Conservation (phyloP, 169 alveolate species). For the Eimeria acervulina region DNA sequence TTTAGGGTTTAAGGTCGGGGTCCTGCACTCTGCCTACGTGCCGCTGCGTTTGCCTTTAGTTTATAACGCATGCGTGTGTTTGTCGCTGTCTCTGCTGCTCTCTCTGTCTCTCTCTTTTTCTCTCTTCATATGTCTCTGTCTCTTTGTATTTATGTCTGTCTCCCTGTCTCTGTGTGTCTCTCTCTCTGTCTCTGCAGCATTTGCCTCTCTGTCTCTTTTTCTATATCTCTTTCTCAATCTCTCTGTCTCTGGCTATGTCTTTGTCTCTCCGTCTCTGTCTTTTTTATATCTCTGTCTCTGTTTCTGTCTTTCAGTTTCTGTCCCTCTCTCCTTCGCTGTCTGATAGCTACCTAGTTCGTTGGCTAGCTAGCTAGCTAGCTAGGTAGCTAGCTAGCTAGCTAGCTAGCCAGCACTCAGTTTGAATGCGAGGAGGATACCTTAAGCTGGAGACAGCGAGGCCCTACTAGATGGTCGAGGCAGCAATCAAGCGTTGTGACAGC, state of each 20-base stretch:
- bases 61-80: not conserved
- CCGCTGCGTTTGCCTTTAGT: not conserved
- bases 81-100: not conserved
- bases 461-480: conserved; percentile 93
- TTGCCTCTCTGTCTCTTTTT: conserved; percentile 27
- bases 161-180: no score
- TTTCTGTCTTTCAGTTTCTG: no score
- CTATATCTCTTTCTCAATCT: not conserved
- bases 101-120: not conserved
- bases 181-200: not conserved
- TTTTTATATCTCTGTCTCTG: no score
- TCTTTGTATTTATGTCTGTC: no score
- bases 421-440: conserved; percentile 82
- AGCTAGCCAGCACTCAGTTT: not conserved
- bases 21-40: not conserved
- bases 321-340: not conserved
- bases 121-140: not conserved
- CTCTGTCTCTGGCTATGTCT: no score
- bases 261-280: no score
- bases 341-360: not conserved
- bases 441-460: conserved; percentile 92
- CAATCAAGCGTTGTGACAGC: conserved; percentile 93
- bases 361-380: no score
- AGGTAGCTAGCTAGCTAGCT: no score
- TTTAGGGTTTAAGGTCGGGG: not conserved